These are phyloP conservation scores for Micractinium conductrix DNA, from an alignment of 139 green algal genomes.

Conservation along the genomic window DNA sequence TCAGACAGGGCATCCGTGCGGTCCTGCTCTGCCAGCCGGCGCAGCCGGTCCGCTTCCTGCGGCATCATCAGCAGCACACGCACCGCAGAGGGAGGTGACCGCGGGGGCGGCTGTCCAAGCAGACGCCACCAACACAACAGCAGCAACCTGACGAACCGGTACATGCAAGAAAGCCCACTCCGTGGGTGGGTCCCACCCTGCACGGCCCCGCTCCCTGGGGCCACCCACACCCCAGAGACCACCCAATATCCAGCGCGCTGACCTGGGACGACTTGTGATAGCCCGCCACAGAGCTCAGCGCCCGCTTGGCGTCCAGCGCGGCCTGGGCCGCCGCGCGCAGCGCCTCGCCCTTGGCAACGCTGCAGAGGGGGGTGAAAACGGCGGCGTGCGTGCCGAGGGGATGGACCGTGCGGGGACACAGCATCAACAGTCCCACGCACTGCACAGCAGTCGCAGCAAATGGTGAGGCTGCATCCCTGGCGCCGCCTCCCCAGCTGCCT, in stretches of 20 bases:
- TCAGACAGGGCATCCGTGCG: slow-evolving; percentile 6
- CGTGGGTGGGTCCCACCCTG: neutral
- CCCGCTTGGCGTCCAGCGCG: slow-evolving; percentile 23
- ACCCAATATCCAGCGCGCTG: no score
- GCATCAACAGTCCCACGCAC: no score
- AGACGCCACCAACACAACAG: no score
- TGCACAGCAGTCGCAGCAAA: neutral
- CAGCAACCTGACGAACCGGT: no score
- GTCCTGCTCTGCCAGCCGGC: slow-evolving; percentile 19
- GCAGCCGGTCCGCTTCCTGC: slow-evolving; percentile 24
- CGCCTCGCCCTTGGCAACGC: neutral
- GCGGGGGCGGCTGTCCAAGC: no score
- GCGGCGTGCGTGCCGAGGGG: no score
- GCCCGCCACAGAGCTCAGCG: neutral
- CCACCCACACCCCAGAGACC: neutral
- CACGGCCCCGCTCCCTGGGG: neutral
- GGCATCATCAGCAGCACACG: neutral
- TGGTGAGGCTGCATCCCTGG: no score
- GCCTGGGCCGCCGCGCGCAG: neutral
- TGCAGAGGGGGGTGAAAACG: neutral
- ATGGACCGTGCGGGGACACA: no score
- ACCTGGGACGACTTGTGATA: slow-evolving; percentile 25
- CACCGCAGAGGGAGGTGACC: no score
- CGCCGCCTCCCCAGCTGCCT: no score
- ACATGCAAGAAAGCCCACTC: no score